Conservation (phyloP, 202 grass and related monocot genomes). For the Alloteropsis angusta region DNA sequence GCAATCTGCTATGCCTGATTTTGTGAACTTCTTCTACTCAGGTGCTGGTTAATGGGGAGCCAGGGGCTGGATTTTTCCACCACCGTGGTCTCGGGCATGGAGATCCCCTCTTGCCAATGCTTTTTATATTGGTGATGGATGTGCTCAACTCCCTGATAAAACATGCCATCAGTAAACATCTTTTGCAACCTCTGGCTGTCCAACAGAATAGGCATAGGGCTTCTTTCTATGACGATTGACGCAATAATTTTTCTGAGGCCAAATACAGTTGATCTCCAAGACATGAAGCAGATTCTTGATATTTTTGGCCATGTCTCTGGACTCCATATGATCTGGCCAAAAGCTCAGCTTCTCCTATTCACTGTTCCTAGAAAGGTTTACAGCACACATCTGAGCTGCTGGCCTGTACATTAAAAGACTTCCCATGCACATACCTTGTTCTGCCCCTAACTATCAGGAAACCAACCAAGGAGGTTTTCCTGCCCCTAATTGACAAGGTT, state of each 20-base stretch:
- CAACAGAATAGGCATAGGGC: neutral
- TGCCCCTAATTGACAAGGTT: no score
- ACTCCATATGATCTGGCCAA: no score
- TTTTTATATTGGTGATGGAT: neutral
- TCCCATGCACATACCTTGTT: no score
- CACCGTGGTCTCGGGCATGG: neutral
- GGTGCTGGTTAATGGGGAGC: neutral
- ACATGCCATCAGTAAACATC: neutral
- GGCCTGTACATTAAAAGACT: no score
- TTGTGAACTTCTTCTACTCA: neutral
- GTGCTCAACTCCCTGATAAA: neutral
- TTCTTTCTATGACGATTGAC: neutral
- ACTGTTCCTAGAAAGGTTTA: no score
- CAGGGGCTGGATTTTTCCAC: neutral
- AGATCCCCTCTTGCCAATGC: neutral
- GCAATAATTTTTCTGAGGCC: neutral
- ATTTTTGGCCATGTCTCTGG: neutral
- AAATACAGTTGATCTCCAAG: rapidly evolving
- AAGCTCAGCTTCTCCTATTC: no score
- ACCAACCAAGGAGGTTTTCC: no score
- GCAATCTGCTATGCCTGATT: neutral
- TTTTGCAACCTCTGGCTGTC: neutral
- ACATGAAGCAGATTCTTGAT: neutral
- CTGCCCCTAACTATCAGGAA: no score
- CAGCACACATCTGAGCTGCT: no score